A percentile compares a stretch with the other conserved stretches of the same genome.
Evolutionary conservation across 2,329 filamentous ascomycete genomes (phyloP).

Genomic region (Ophiostoma triangulosporum): DNA sequence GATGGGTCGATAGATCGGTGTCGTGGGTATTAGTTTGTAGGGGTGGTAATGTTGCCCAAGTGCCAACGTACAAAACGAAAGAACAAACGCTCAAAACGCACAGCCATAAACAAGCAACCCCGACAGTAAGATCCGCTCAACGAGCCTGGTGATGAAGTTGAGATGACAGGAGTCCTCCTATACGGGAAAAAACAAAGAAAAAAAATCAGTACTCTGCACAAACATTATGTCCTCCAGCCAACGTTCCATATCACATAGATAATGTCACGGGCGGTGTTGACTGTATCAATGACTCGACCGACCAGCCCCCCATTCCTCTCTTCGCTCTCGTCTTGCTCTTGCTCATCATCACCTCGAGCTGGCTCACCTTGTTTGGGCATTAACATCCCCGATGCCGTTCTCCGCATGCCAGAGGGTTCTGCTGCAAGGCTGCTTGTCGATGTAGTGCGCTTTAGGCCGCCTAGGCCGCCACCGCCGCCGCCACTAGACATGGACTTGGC

Average conservation of each 20-base stretch:
- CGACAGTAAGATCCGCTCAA: constrained; percentile 2
- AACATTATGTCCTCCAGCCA: constrained; percentile 41
- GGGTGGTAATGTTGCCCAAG: neutral
- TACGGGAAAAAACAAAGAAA: constrained; percentile 5
- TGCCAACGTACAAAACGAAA: neutral
- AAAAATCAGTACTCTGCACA: constrained; percentile 6
- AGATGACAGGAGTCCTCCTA: constrained; percentile 14
- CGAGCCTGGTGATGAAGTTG: constrained; percentile 7
- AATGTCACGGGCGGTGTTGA: constrained; percentile 59
- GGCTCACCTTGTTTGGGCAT: constrained; percentile 71
- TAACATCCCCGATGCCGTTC: constrained; percentile 79
- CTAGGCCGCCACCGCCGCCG: constrained; percentile 5
- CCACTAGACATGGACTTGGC: neutral
- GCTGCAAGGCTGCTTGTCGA: constrained; percentile 36
- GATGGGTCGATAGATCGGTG: neutral
- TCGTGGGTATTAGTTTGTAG: neutral
- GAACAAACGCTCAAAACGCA: neutral
- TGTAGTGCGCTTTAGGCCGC: constrained; percentile 31
- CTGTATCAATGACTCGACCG: constrained; percentile 68
- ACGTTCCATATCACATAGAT: constrained; percentile 62
- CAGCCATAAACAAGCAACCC: constrained; percentile 2
- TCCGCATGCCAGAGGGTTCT: constrained; percentile 50
- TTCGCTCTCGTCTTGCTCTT: neutral
- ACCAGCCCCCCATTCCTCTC: constrained; percentile 49
- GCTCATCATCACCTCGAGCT: constrained; percentile 22